phyloP scores from a whole-genome alignment of 1,139 yeast species.

The Protomyces gravidus region DNA sequence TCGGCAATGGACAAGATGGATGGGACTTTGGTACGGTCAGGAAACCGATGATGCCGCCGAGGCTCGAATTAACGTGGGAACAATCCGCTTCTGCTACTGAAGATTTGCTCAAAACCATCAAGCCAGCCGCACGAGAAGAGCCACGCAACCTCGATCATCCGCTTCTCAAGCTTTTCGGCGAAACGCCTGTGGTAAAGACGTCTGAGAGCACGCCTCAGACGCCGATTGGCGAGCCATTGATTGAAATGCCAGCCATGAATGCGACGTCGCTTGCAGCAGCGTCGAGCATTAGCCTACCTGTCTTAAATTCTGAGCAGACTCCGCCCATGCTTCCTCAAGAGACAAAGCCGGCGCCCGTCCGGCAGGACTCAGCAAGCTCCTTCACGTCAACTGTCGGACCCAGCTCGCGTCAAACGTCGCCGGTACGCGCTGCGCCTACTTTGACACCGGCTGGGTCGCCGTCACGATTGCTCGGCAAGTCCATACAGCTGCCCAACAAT shows the following conservation, averaged over 20 bases:
- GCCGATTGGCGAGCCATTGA: slow-evolving; percentile 9
- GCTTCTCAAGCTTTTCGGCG: slow-evolving; percentile 21
- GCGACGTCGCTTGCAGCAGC: slow-evolving; percentile 22
- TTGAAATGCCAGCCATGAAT: slow-evolving; percentile 26
- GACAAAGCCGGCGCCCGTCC: background rate
- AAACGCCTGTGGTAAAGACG: background rate
- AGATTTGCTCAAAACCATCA: slow-evolving; percentile 16
- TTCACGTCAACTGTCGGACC: background rate
- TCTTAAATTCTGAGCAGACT: slow-evolving; percentile 1
- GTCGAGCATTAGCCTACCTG: slow-evolving; percentile 12
- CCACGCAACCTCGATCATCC: slow-evolving; percentile 18
- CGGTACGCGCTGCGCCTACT: background rate
- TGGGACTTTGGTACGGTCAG: slow-evolving; percentile 42
- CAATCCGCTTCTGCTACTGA: slow-evolving; percentile 25
- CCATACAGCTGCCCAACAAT: background rate
- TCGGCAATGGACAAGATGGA: slow-evolving; percentile 38
- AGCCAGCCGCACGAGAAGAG: background rate
- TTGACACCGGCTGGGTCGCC: slow-evolving; percentile 9
- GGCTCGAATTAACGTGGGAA: slow-evolving; percentile 12
- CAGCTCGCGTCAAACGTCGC: background rate
- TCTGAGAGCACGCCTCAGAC: slow-evolving; percentile 9
- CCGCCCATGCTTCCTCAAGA: background rate
- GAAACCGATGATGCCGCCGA: background rate
- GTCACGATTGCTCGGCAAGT: slow-evolving; percentile 4
- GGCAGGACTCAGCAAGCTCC: slow-evolving; percentile 12